Conservation (phyloP, 2,329 filamentous ascomycete genomes). For the Paecilomyces sp. region DNA sequence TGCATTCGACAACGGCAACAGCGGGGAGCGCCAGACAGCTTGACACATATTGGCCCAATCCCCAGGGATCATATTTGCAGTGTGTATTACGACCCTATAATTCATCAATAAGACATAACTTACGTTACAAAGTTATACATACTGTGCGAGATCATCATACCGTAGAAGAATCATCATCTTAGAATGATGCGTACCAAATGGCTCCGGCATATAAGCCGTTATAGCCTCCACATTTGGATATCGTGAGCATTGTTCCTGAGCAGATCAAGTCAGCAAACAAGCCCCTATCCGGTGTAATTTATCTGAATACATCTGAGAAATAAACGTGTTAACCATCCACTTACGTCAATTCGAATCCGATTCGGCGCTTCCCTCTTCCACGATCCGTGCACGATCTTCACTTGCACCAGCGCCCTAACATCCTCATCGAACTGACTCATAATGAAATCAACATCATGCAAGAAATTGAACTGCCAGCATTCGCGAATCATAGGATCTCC, state of each 20-base stretch:
- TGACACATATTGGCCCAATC: constrained; percentile 90
- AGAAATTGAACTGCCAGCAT: constrained; percentile 52
- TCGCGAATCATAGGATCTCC: constrained; percentile 65
- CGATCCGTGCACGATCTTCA: constrained; percentile 57
- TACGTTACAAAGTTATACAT: constrained; percentile 8
- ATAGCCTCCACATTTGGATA: constrained; percentile 65
- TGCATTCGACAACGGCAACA: constrained; percentile 47
- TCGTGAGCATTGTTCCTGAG: constrained; percentile 53
- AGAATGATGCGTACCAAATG: constrained; percentile 77
- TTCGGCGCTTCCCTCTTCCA: constrained; percentile 62
- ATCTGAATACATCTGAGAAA: neutral
- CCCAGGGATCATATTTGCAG: constrained; percentile 80
- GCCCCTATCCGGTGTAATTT: neutral
- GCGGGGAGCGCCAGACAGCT: constrained; percentile 69
- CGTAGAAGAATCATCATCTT: constrained; percentile 84
- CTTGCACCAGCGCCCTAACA: constrained; percentile 43
- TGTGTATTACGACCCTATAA: constrained; percentile 65
- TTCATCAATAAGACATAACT: neutral
- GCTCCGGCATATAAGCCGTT: constrained; percentile 70
- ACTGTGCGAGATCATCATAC: constrained; percentile 67
- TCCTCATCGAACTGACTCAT: constrained; percentile 55
- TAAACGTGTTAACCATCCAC: constrained; percentile 4
- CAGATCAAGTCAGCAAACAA: neutral
- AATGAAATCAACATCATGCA: constrained; percentile 52
- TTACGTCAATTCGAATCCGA: constrained; percentile 51